Evolutionary conservation across 2,329 filamentous ascomycete species (phyloP).

Genomic region (Zymoseptoria crescenta): DNA sequence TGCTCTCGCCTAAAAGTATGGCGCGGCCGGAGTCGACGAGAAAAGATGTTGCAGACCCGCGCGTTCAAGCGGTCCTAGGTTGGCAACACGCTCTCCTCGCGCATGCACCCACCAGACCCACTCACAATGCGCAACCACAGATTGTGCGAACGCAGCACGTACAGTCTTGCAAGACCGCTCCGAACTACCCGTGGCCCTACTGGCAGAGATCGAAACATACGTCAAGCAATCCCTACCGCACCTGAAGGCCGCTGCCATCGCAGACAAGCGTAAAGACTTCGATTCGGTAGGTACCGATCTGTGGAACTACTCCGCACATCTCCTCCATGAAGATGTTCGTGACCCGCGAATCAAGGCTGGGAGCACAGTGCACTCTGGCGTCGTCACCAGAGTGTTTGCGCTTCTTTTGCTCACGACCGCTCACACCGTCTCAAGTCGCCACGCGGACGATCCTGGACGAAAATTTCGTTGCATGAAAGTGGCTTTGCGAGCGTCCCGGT

Average conservation of each 20-base stretch:
- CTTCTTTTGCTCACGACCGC: constrained; percentile 60
- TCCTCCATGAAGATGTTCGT: constrained; percentile 23
- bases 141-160: not conserved
- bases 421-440: constrained; percentile 29
- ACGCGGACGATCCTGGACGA: constrained; percentile 22
- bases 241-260: not conserved
- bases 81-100: not conserved
- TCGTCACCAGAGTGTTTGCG: constrained; percentile 48
- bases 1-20: not conserved
- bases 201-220: not conserved
- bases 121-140: not conserved
- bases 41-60: not conserved
- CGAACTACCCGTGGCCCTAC: not conserved
- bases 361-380: constrained; percentile 4
- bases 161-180: not conserved
- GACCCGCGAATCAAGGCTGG: not conserved
- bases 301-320: constrained; percentile 59
- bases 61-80: not conserved
- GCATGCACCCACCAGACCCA: not conserved
- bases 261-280: constrained; percentile 25
- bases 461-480: constrained; percentile 55
- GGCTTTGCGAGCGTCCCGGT: constrained; percentile 57
- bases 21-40: not conserved
- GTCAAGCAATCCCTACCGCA: not conserved
- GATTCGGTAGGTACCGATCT: constrained; percentile 51